Percentiles rank a stretch among this genome's conserved stretches.
These are phyloP conservation scores for Petrea volubilis DNA, from an alignment of 257 asterid genomes.

Conservation along the genomic window DNA sequence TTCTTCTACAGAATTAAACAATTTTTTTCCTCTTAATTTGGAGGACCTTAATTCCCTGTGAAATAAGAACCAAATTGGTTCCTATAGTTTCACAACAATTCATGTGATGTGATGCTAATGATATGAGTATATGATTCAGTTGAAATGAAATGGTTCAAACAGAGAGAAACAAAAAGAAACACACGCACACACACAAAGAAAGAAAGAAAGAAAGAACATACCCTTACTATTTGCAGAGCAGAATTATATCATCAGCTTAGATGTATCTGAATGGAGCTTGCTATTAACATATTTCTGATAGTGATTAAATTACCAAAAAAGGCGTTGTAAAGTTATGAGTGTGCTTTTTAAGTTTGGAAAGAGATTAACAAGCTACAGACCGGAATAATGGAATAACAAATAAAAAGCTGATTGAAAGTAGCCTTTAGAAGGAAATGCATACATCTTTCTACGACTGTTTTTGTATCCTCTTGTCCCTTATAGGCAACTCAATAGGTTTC, in stretches of 20 bases:
- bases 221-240: background rate
- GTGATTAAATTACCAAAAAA: constrained; percentile 9
- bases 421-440: background rate
- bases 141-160: background rate
- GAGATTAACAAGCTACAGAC: background rate
- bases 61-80: too few species aligned
- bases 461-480: constrained; percentile 82
- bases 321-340: background rate
- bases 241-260: constrained; percentile 11
- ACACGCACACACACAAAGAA: background rate
- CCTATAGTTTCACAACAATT: background rate
- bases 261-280: constrained; percentile 7
- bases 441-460: constrained; percentile 42
- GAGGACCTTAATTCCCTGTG: too few species aligned
- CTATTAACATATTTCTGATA: background rate
- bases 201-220: background rate
- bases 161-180: background rate
- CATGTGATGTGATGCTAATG: background rate
- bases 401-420: constrained; percentile 23
- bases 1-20: constrained; percentile 30
- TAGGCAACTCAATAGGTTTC: constrained; percentile 72
- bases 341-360: constrained; percentile 7
- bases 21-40: too few species aligned
- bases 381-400: background rate
- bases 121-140: background rate